phyloP scores from a whole-genome alignment of 306 rosid genomes.

The Cicer yamashitae region DNA sequence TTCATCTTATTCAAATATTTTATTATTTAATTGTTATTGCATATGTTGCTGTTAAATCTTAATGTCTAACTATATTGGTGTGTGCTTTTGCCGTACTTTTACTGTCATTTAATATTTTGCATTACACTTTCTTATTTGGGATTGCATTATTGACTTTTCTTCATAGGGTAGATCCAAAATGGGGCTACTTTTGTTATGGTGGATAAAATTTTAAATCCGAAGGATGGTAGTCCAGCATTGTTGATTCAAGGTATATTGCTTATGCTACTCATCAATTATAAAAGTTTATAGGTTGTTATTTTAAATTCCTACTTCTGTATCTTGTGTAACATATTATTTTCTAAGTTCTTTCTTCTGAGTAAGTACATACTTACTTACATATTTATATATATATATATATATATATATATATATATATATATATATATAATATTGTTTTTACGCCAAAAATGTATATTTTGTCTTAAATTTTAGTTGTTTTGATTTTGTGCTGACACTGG shows the following conservation, averaged over 20 bases:
- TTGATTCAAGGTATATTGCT: constrained; percentile 76
- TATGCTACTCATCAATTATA: background rate
- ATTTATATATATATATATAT: too few species aligned
- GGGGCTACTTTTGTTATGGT: constrained; percentile 85
- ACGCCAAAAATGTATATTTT: background rate
- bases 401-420: too few species aligned
- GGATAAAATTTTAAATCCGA: constrained; percentile 73
- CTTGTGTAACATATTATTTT: constrained; percentile 5
- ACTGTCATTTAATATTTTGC: background rate
- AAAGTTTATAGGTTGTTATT: constrained; percentile 29
- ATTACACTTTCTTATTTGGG: constrained; percentile 45
- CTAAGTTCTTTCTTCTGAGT: background rate
- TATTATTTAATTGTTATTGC: background rate
- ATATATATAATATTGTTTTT: too few species aligned
- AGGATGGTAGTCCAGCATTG: constrained; percentile 78
- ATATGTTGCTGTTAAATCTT: constrained; percentile 10
- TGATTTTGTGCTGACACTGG: constrained; percentile 41
- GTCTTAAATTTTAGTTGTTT: constrained; percentile 7
- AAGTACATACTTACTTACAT: background rate
- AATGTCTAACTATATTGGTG: background rate
- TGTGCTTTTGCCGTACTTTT: constrained; percentile 19
- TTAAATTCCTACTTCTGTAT: constrained; percentile 33
- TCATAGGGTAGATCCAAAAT: constrained; percentile 67
- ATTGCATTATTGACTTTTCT: constrained; percentile 45
- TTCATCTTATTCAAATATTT: constrained; percentile 26